phyloP scores from a whole-genome alignment of 2,329 filamentous ascomycete species.

The Diaporthe eres region DNA sequence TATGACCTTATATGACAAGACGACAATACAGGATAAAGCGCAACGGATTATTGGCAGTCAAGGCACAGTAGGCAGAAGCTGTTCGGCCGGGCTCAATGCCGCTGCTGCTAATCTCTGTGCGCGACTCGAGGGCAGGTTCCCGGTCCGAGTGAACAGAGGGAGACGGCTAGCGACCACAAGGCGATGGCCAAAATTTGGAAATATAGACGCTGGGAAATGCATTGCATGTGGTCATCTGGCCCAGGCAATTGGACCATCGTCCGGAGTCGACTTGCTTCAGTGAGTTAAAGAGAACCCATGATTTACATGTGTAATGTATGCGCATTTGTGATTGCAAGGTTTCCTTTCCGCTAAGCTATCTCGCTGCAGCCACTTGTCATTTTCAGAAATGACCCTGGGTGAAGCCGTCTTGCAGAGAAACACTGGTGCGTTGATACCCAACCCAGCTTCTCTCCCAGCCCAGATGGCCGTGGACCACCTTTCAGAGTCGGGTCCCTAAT shows the following conservation, averaged over 20 bases:
- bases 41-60: not conserved
- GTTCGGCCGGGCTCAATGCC: not conserved
- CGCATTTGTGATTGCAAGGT: not conserved
- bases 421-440: not conserved
- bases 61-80: not conserved
- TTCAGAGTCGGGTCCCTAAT: not conserved
- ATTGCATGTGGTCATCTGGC: not conserved
- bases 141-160: not conserved
- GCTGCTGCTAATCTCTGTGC: not conserved
- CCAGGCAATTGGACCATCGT: not conserved
- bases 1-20: no score
- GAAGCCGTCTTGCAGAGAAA: not conserved
- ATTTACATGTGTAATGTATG: not conserved
- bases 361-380: slow-evolving; percentile 9
- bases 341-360: slow-evolving; percentile 22
- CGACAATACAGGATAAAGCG: no score
- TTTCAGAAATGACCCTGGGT: not conserved
- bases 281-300: not conserved
- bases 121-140: not conserved
- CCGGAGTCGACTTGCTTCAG: not conserved
- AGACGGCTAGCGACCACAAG: no score
- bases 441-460: not conserved
- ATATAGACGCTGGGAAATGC: not conserved
- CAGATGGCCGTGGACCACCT: not conserved
- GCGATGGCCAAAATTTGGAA: not conserved